Evolutionary conservation across 1,284 basidiomycete species (phyloP), one percentile per base, ranked within the genome.

Genomic region (Cutaneotrichosporon dermatis): DNA sequence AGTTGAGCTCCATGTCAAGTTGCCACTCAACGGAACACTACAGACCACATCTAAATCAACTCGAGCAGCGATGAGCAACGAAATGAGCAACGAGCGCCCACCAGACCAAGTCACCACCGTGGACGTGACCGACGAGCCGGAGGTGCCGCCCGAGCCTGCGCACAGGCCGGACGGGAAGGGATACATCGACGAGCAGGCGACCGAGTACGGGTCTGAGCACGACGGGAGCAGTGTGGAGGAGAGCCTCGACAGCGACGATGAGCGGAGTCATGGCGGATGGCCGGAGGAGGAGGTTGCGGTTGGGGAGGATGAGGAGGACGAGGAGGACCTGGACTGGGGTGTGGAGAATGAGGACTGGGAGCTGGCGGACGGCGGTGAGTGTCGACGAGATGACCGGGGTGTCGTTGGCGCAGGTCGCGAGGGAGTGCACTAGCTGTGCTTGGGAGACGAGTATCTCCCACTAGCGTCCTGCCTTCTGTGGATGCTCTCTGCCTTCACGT

Each of bases 301-400:
- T 1, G 61, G 46, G 13, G 56, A 46, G 10, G 51, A 54, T 10
- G 62, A 63, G 1, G 44, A 59, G 12, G 68, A 72, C 15, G 68
- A 72, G 36, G 71, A 69, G 4, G 67, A 72, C 15, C 71, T 77
- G 40, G 80, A 80, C 15, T 80, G 79, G 63, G 79, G 81, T 44
- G 85, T 87, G 15, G 89, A 93, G 65, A 89, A 93, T 73, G 92
- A 94, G 73, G 91, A 94, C 74, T 93, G 91, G 91, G 92, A 92
- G 71, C 83, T 90, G 41, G 86, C 90, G 2, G 79, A 82, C 66
- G 79, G 81, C 67, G 82, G 83, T 82, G 54, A 66, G 80, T 72
- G 15, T 46, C n/a, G n/a, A n/a, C n/a, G n/a, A n/a, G n/a, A n/a
- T n/a, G 9, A 50, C n/a, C n/a, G n/a, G n/a, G n/a, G n/a, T n/a